phyloP scores from a whole-genome alignment of 2,329 filamentous ascomycete genomes.

The Diatrype stigma region DNA sequence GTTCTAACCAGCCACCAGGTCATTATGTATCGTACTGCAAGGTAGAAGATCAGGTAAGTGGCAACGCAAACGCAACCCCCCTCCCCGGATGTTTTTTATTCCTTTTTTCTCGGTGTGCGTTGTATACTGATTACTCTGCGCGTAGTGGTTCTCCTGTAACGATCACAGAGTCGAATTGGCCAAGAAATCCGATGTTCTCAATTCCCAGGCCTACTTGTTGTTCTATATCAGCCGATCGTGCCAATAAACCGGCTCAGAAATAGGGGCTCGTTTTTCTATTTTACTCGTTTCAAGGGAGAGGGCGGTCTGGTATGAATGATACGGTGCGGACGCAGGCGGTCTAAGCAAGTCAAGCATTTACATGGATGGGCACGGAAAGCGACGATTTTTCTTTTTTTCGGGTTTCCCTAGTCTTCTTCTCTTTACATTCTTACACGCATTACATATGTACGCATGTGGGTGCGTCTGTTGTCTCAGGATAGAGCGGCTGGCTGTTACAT shows the following conservation, averaged over 20 bases:
- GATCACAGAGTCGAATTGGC: constrained; percentile 88
- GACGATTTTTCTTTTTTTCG: neutral
- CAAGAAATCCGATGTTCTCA: constrained; percentile 77
- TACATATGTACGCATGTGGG: too few species aligned
- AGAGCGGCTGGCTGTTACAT: too few species aligned
- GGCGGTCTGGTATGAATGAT: too few species aligned
- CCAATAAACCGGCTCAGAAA: neutral
- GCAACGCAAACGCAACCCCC: neutral
- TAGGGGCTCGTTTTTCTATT: neutral
- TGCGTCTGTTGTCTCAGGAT: too few species aligned
- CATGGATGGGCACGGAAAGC: neutral
- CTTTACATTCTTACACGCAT: neutral
- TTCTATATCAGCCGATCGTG: constrained; percentile 72
- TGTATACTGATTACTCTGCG: constrained; percentile 7
- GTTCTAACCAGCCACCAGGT: constrained; percentile 32
- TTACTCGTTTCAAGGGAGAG: neutral
- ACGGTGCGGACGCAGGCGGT: neutral
- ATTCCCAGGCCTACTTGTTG: constrained; percentile 81
- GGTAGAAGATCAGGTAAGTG: constrained; percentile 64
- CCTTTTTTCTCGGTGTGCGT: neutral
- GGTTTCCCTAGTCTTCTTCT: neutral
- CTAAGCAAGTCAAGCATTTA: neutral
- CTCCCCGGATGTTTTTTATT: neutral
- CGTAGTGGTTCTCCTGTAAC: constrained; percentile 90
- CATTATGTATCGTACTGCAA: constrained; percentile 90